Evolutionary conservation across 768 basidiomycete genomes (phyloP).

Genomic region (Nidularia pulvinata): DNA sequence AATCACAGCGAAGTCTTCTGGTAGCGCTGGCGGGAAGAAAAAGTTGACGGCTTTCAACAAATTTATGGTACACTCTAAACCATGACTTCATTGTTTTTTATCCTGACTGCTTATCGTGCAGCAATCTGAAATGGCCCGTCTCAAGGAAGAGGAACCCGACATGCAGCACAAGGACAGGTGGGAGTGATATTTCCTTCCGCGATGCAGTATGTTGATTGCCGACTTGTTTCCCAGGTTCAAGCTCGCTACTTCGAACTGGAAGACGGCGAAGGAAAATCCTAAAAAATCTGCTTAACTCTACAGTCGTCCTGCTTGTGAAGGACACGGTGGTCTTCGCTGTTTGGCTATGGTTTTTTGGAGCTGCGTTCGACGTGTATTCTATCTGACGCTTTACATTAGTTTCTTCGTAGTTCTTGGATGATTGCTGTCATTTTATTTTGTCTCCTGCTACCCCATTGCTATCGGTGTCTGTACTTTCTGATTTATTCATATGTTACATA

Average conservation of each 20-base stretch:
- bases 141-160: constrained; percentile 76
- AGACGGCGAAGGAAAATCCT: constrained; percentile 69
- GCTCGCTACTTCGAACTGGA: constrained; percentile 77
- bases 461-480: constrained; percentile 7
- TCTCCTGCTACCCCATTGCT: constrained; percentile 7
- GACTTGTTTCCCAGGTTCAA: constrained; percentile 51
- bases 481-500: constrained; percentile 14
- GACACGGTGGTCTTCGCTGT: neutral
- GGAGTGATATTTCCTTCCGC: constrained; percentile 14
- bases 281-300: constrained; percentile 31
- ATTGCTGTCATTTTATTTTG: constrained; percentile 16
- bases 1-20: constrained; percentile 48
- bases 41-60: constrained; percentile 77
- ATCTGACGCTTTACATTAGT: constrained; percentile 19
- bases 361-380: too few species aligned
- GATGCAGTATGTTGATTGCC: neutral
- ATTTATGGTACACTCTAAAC: constrained; percentile 47
- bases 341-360: too few species aligned
- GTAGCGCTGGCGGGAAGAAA: constrained; percentile 50
- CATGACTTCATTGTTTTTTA: neutral
- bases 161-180: constrained; percentile 77
- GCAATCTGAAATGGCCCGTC: constrained; percentile 77
- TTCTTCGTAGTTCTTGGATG: constrained; percentile 19
- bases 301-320: too few species aligned
- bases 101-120: constrained; percentile 20